These are phyloP conservation scores for Paxillus ammoniavirescens DNA, from an alignment of 768 basidiomycete genomes.

Conservation along the genomic window DNA sequence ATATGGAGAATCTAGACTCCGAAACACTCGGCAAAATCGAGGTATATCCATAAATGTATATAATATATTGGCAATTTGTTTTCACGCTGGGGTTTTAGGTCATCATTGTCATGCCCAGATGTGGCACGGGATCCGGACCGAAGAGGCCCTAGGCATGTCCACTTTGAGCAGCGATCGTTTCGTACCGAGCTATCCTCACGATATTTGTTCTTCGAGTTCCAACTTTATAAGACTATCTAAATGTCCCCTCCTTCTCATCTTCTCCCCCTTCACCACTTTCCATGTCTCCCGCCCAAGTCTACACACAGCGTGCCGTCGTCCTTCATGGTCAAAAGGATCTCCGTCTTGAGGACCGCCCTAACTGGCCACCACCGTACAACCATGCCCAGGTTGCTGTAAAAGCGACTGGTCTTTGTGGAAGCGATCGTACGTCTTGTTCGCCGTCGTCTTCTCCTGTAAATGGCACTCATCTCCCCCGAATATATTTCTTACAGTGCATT, in stretches of 20 bases:
- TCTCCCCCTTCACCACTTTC: constrained; percentile 16
- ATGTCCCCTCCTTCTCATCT: constrained; percentile 25
- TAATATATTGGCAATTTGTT: constrained; percentile 25
- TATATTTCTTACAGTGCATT: constrained; percentile 63
- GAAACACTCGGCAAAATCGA: constrained; percentile 9
- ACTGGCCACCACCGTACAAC: constrained; percentile 68
- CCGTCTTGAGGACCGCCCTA: constrained; percentile 68
- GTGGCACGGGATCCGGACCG: constrained; percentile 34
- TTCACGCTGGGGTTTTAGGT: constrained; percentile 20
- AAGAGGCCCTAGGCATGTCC: constrained; percentile 9
- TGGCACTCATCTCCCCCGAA: constrained; percentile 1
- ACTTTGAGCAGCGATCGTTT: constrained; percentile 24
- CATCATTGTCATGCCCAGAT: constrained; percentile 17
- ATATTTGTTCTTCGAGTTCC: constrained; percentile 27
- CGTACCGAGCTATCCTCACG: constrained; percentile 33
- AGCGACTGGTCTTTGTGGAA: constrained; percentile 90
- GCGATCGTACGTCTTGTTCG: constrained; percentile 55
- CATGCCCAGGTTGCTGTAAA: constrained; percentile 79
- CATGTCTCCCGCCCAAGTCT: constrained; percentile 50
- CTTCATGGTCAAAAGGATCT: constrained; percentile 85
- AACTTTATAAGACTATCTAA: constrained; percentile 32
- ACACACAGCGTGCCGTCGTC: constrained; percentile 68
- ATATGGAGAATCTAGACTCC: constrained; percentile 10
- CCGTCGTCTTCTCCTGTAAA: neutral
- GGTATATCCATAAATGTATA: constrained; percentile 19